Evolutionary conservation across 352 stramenopile species (phyloP).

Genomic region (Elongisporangium senticosum): DNA sequence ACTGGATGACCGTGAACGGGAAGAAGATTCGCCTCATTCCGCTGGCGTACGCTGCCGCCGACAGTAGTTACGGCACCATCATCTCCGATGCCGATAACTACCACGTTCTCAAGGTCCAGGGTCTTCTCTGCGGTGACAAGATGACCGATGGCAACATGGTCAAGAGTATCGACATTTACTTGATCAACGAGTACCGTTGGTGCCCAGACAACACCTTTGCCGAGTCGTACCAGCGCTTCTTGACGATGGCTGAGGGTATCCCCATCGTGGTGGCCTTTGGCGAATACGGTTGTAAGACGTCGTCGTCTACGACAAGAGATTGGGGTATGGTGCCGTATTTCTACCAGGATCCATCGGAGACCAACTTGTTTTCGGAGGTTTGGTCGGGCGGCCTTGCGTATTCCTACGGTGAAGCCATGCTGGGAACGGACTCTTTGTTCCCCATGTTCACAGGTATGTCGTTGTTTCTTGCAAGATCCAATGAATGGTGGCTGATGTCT

Average conservation of each 20-base stretch:
- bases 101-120: slow-evolving; percentile 78
- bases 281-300: slow-evolving; percentile 77
- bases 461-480: background rate
- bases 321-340: slow-evolving; percentile 82
- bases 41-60: slow-evolving; percentile 74
- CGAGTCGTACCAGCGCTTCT: slow-evolving; percentile 66
- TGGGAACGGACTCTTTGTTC: slow-evolving; percentile 58
- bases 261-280: slow-evolving; percentile 78
- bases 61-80: slow-evolving; percentile 58
- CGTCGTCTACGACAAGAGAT: slow-evolving; percentile 30
- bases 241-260: slow-evolving; percentile 66
- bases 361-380: slow-evolving; percentile 65
- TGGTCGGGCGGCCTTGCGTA: slow-evolving; percentile 82
- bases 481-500: slow-evolving; percentile 3
- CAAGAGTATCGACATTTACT: slow-evolving; percentile 84
- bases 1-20: slow-evolving; percentile 83
- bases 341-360: slow-evolving; percentile 61
- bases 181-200: slow-evolving; percentile 89
- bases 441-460: slow-evolving; percentile 73
- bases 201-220: slow-evolving; percentile 64
- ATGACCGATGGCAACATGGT: slow-evolving; percentile 78
- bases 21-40: slow-evolving; percentile 79
- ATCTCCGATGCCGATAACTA: slow-evolving; percentile 71
- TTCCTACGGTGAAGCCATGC: slow-evolving; percentile 81
- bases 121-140: slow-evolving; percentile 76